phyloP scores from a whole-genome alignment of 768 basidiomycete genomes.

The Xerocomellus intermedius region DNA sequence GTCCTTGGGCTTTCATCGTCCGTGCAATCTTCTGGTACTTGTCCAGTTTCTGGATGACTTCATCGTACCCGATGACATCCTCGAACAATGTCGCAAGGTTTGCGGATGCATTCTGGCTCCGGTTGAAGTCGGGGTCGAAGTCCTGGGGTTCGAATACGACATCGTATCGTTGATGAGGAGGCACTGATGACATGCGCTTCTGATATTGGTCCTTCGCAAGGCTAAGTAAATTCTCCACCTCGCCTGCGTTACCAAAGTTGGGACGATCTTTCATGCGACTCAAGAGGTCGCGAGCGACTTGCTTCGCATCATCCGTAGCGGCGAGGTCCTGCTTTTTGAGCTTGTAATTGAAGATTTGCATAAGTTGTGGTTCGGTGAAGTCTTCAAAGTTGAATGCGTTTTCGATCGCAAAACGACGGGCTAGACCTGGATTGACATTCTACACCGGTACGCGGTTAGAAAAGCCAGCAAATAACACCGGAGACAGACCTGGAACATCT shows the following conservation, averaged over 20 bases:
- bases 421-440: conserved; percentile 70
- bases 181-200: conserved; percentile 33
- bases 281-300: conserved; percentile 51
- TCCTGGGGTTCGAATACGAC: conserved; percentile 45
- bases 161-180: conserved; percentile 19
- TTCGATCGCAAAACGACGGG: conserved; percentile 67
- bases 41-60: conserved; percentile 48
- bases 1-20: conserved; percentile 38
- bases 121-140: conserved; percentile 62
- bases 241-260: conserved; percentile 66
- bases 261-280: conserved; percentile 39
- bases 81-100: conserved; percentile 59
- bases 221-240: conserved; percentile 58
- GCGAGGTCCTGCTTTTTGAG: conserved; percentile 54
- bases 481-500: conserved; percentile 65
- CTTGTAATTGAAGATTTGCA: conserved; percentile 52
- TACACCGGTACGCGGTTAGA: conserved; percentile 20
- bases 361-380: conserved; percentile 53
- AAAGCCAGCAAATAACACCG: background rate
- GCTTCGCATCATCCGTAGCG: conserved; percentile 57
- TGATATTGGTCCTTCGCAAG: conserved; percentile 50
- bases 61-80: conserved; percentile 61
- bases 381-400: conserved; percentile 70
- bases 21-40: conserved; percentile 51
- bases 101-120: conserved; percentile 42